These are phyloP conservation scores for Debaryomycetaceae sp. DNA, from an alignment of 1,139 yeast genomes.

Conservation along the genomic window DNA sequence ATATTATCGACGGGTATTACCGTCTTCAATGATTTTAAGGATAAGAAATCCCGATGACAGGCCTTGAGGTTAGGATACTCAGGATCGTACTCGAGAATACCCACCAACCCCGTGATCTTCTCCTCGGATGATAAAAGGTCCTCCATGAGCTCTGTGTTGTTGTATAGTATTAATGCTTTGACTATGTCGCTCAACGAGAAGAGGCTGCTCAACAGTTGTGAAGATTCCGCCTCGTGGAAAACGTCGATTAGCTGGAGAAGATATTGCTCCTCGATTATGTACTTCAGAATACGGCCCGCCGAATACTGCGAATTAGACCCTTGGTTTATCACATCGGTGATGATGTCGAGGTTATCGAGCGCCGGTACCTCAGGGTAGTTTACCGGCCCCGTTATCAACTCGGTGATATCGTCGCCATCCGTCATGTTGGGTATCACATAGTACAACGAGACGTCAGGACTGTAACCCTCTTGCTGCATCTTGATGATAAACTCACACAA, in stretches of 20 bases:
- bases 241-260: conserved; percentile 47
- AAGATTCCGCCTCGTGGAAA: conserved; percentile 55
- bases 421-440: conserved; percentile 53
- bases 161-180: conserved; percentile 65
- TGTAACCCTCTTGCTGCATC: conserved; percentile 56
- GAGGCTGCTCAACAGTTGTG: conserved; percentile 48
- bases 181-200: conserved; percentile 69
- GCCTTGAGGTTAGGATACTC: conserved; percentile 79
- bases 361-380: conserved; percentile 62
- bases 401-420: conserved; percentile 54
- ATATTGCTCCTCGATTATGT: conserved; percentile 49
- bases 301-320: conserved; percentile 57
- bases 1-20: conserved; percentile 57
- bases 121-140: conserved; percentile 57
- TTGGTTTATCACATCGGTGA: conserved; percentile 53
- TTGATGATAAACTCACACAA: conserved; percentile 76
- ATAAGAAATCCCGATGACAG: conserved; percentile 65
- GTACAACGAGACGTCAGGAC: conserved; percentile 69
- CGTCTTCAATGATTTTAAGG: conserved; percentile 62
- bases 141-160: conserved; percentile 68
- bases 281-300: conserved; percentile 49
- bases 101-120: conserved; percentile 60
- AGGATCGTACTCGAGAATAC: conserved; percentile 90
- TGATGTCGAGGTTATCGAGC: conserved; percentile 41
- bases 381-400: conserved; percentile 77